phyloP scores from a whole-genome alignment of 2,329 filamentous ascomycete genomes.

The Mollisiaceae sp. region DNA sequence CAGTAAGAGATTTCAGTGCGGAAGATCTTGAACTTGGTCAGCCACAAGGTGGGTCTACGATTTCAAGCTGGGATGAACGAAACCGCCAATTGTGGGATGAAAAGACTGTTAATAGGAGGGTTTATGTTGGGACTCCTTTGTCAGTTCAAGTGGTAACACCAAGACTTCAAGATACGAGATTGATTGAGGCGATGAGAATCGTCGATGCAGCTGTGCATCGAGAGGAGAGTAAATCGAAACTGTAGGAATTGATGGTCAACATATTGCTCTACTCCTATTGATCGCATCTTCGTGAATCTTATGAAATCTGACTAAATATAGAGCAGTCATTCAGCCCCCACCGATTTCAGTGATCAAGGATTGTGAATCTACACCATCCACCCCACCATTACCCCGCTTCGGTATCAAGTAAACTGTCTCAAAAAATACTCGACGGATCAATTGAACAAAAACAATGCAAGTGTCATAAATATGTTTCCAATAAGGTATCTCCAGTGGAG shows the following conservation, averaged over 20 bases:
- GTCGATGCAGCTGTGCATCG: constrained; percentile 1
- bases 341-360: not conserved
- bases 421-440: not conserved
- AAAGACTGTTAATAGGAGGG: constrained; percentile 3
- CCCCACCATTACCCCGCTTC: not conserved
- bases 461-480: not conserved
- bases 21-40: not conserved
- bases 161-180: not conserved
- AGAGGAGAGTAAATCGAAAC: not conserved
- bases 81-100: constrained; percentile 6
- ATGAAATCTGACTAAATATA: not conserved
- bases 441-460: constrained; percentile 2
- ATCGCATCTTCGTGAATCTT: not conserved
- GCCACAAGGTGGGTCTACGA: not conserved
- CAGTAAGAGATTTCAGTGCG: constrained; percentile 4
- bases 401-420: not conserved
- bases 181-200: constrained; percentile 7
- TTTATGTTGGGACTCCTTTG: constrained; percentile 3
- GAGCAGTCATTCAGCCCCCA: not conserved
- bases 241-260: not conserved
- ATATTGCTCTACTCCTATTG: not conserved
- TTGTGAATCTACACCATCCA: too few species aligned
- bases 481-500: not conserved
- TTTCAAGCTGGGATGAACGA: constrained; percentile 3
- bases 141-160: constrained; percentile 3